phyloP scores from a whole-genome alignment of 768 basidiomycete species.

The Tricholoma sp. region DNA sequence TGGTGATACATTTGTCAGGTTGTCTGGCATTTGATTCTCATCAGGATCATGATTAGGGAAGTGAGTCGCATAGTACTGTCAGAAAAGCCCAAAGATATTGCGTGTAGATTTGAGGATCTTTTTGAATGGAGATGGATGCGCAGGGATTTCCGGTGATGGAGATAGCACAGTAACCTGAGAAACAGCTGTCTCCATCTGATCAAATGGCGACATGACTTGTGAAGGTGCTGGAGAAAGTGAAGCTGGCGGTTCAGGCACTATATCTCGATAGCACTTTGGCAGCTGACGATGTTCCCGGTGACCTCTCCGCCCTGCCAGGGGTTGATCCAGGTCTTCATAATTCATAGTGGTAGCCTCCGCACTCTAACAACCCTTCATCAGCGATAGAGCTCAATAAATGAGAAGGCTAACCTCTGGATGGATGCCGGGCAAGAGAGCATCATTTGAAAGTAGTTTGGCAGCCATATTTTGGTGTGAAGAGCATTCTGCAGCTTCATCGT shows the following conservation, averaged over 20 bases:
- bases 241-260: background rate
- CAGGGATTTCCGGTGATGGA: background rate
- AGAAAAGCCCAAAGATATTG: background rate
- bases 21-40: background rate
- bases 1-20: background rate
- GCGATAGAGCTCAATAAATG: too few relatives aligned
- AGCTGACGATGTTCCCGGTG: background rate
- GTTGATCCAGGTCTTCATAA: too few relatives aligned
- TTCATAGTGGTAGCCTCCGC: too few relatives aligned
- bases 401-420: too few relatives aligned
- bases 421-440: too few relatives aligned
- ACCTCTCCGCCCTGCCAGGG: too few relatives aligned
- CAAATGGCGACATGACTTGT: background rate
- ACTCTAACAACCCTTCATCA: too few relatives aligned
- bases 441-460: too few relatives aligned
- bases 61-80: background rate
- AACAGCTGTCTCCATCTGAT: background rate
- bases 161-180: background rate
- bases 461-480: too few relatives aligned
- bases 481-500: too few relatives aligned
- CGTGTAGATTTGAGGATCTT: background rate
- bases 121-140: background rate
- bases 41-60: background rate
- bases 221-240: too few relatives aligned
- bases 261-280: background rate